Conservation (phyloP, 768 basidiomycete species). For the Phylloporus arenicola region DNA sequence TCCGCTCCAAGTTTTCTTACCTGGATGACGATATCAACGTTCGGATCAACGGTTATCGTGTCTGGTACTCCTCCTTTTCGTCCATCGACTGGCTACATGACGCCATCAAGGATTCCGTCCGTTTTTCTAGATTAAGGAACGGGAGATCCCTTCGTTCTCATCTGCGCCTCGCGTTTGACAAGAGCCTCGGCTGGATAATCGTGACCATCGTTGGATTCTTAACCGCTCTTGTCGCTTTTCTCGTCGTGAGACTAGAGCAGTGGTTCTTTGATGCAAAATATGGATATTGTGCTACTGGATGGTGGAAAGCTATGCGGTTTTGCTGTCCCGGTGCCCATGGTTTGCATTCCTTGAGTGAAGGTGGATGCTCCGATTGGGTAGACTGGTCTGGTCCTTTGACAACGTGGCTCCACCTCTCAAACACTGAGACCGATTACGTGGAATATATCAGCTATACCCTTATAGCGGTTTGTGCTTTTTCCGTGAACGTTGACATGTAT, state of each 20-base stretch:
- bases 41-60: constrained; percentile 80
- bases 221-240: constrained; percentile 80
- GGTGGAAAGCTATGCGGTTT: constrained; percentile 74
- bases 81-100: constrained; percentile 97
- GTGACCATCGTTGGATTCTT: constrained; percentile 85
- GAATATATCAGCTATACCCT: constrained; percentile 66
- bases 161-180: constrained; percentile 60
- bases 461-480: constrained; percentile 62
- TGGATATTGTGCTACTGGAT: constrained; percentile 69
- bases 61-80: constrained; percentile 81
- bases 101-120: constrained; percentile 86
- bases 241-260: constrained; percentile 81
- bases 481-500: background rate
- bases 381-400: constrained; percentile 64
- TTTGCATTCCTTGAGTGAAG: constrained; percentile 19
- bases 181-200: constrained; percentile 82
- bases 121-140: constrained; percentile 66
- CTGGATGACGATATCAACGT: constrained; percentile 48
- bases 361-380: constrained; percentile 62
- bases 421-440: constrained; percentile 36
- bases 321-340: constrained; percentile 56
- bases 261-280: constrained; percentile 91
- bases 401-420: constrained; percentile 17
- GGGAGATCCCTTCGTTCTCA: constrained; percentile 67
- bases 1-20: constrained; percentile 28